These are phyloP conservation scores for Chlorella ohadii DNA, from an alignment of 139 green algal genomes.

Conservation along the genomic window DNA sequence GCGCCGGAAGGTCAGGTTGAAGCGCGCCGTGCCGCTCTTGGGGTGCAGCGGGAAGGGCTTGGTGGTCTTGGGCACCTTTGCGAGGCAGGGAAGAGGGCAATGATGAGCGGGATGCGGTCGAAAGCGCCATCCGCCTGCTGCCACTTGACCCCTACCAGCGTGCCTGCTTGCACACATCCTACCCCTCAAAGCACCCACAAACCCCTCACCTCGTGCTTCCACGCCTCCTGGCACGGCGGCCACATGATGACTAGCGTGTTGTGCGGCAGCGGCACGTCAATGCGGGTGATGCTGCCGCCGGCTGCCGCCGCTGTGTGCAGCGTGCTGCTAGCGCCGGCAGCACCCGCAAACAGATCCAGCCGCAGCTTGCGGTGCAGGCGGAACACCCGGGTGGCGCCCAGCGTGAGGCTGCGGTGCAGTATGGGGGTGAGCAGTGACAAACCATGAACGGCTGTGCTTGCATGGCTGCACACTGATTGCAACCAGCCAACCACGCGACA, in stretches of 20 bases:
- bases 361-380: slow-evolving; percentile 26
- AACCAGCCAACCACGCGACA: no score
- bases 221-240: slow-evolving; percentile 47
- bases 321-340: not conserved
- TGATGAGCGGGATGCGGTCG: no score
- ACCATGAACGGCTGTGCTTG: no score
- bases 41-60: slow-evolving; percentile 11
- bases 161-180: no score
- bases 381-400: slow-evolving; percentile 50
- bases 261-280: slow-evolving; percentile 46
- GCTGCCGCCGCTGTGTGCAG: not conserved
- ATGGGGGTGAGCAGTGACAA: no score
- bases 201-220: slow-evolving; percentile 32
- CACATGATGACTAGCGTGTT: slow-evolving; percentile 48
- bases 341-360: not conserved
- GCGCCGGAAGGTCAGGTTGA: slow-evolving; percentile 53
- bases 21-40: slow-evolving; percentile 24
- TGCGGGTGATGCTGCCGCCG: not conserved
- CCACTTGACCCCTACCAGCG: no score
- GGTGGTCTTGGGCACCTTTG: slow-evolving; percentile 42
- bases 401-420: slow-evolving; percentile 4
- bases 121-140: no score
- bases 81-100: not conserved
- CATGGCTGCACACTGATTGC: no score
- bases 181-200: not conserved